These are phyloP conservation scores for Yarrowia divulgata DNA, from an alignment of 805 yeast genomes.

Conservation along the genomic window DNA sequence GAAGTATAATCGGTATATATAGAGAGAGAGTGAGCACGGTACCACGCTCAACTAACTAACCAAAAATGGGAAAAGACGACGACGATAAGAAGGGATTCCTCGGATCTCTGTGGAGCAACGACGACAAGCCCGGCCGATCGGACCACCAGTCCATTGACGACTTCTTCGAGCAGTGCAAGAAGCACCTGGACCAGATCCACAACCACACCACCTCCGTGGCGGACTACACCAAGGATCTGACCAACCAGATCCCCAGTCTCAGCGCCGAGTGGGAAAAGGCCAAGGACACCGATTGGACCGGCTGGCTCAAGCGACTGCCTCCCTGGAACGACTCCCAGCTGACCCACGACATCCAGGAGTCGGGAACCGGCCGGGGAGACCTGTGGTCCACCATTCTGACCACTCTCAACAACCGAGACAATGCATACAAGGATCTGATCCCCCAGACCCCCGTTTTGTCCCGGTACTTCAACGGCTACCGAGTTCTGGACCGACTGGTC, in stretches of 20 bases:
- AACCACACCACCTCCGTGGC: slow-evolving; percentile 34
- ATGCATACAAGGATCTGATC: slow-evolving; percentile 17
- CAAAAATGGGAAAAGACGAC: slow-evolving; percentile 37
- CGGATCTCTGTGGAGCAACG: slow-evolving; percentile 32
- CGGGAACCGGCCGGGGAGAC: neutral
- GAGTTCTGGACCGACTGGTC: slow-evolving; percentile 24
- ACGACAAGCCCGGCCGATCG: slow-evolving; percentile 3
- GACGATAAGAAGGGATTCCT: slow-evolving; percentile 35
- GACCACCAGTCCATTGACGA: slow-evolving; percentile 33
- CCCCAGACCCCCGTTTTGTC: slow-evolving; percentile 33
- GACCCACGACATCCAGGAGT: neutral
- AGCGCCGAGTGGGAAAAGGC: slow-evolving; percentile 28
- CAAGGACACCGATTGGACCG: slow-evolving; percentile 24
- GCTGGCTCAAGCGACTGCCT: slow-evolving; percentile 25
- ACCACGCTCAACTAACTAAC: neutral
- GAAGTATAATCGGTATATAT: slow-evolving; percentile 22
- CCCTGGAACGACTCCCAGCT: slow-evolving; percentile 7
- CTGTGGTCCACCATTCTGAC: slow-evolving; percentile 35
- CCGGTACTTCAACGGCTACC: slow-evolving; percentile 38
- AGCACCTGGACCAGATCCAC: slow-evolving; percentile 31
- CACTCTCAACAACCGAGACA: slow-evolving; percentile 16
- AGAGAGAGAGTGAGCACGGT: no score
- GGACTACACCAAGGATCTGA: slow-evolving; percentile 26
- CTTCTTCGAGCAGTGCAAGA: slow-evolving; percentile 39
- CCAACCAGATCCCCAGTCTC: slow-evolving; percentile 13